Evolutionary conservation across 139 green algal species (phyloP).

Genomic region (Chlorella ohadii): DNA sequence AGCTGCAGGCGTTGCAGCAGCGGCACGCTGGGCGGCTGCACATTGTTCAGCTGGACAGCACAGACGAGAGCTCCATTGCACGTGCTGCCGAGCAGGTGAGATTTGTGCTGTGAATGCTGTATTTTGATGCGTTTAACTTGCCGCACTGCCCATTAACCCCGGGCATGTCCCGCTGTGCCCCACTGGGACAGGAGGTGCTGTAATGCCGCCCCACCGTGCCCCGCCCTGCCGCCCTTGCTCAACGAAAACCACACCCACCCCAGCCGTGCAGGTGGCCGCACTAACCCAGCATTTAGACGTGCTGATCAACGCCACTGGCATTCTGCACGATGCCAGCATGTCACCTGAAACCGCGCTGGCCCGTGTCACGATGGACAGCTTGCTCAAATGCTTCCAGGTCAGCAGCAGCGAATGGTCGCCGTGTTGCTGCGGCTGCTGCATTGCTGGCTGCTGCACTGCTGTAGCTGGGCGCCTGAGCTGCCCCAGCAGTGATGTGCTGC

Average conservation of each 20-base stretch:
- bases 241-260: too few species aligned
- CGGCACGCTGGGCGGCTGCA: constrained; percentile 43
- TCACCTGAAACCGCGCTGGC: constrained; percentile 76
- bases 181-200: too few species aligned
- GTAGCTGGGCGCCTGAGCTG: too few species aligned
- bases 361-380: constrained; percentile 51
- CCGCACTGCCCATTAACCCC: too few species aligned
- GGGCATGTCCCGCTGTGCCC: too few species aligned
- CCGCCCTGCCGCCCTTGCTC: too few species aligned
- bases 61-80: constrained; percentile 61
- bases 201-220: too few species aligned
- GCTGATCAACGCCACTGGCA: constrained; percentile 77
- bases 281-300: constrained; percentile 63
- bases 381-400: constrained; percentile 60
- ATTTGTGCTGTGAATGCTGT: too few species aligned
- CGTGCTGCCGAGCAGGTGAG: constrained; percentile 40
- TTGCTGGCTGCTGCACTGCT: background rate
- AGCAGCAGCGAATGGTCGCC: too few species aligned
- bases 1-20: constrained; percentile 53
- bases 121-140: too few species aligned
- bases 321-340: constrained; percentile 46
- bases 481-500: too few species aligned
- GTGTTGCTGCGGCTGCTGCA: background rate
- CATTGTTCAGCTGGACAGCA: constrained; percentile 70
- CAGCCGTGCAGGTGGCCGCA: constrained; percentile 35